Percentiles rank a stretch among this genome's conserved stretches.
Evolutionary conservation across 2,329 filamentous ascomycete species (phyloP).

Genomic region (Phaeosphaeria sp.): DNA sequence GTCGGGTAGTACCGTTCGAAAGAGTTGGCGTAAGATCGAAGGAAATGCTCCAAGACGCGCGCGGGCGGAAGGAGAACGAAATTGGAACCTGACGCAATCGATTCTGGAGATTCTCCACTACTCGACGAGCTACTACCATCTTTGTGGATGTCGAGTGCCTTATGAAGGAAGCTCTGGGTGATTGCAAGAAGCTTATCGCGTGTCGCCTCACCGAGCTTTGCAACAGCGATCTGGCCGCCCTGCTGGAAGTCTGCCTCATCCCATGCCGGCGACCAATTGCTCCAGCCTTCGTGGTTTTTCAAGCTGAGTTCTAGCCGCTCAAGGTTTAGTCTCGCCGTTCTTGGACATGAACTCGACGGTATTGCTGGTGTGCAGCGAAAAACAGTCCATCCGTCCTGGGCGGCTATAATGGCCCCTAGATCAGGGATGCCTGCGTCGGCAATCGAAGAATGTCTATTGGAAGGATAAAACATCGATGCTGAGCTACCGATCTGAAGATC

Average conservation of each 20-base stretch:
- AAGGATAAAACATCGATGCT: constrained; percentile 49
- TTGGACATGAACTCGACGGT: constrained; percentile 57
- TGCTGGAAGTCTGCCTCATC: constrained; percentile 57
- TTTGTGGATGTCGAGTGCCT: constrained; percentile 72
- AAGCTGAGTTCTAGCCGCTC: constrained; percentile 60
- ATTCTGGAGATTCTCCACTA: constrained; percentile 55
- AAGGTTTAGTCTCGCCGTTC: constrained; percentile 59
- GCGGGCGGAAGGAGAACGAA: constrained; percentile 72
- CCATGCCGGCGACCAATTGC: constrained; percentile 58
- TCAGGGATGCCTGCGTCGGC: constrained; percentile 48
- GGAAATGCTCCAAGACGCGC: constrained; percentile 71
- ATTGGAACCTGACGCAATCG: constrained; percentile 60
- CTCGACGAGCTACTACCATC: constrained; percentile 54
- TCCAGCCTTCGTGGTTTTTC: constrained; percentile 60
- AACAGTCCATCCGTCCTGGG: constrained; percentile 60
- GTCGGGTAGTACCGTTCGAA: constrained; percentile 72
- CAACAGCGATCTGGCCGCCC: constrained; percentile 56
- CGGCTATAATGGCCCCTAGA: constrained; percentile 57
- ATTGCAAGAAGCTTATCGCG: constrained; percentile 75
- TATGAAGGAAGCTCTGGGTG: constrained; percentile 73
- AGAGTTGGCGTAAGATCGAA: constrained; percentile 70
- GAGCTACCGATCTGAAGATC: constrained; percentile 55
- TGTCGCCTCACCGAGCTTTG: constrained; percentile 61
- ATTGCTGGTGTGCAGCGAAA: constrained; percentile 60
- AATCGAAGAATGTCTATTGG: constrained; percentile 51